Base-by-base conservation (phyloP, 108 stramenopile genomes). In the Fragilaria crotonensis region DNA sequence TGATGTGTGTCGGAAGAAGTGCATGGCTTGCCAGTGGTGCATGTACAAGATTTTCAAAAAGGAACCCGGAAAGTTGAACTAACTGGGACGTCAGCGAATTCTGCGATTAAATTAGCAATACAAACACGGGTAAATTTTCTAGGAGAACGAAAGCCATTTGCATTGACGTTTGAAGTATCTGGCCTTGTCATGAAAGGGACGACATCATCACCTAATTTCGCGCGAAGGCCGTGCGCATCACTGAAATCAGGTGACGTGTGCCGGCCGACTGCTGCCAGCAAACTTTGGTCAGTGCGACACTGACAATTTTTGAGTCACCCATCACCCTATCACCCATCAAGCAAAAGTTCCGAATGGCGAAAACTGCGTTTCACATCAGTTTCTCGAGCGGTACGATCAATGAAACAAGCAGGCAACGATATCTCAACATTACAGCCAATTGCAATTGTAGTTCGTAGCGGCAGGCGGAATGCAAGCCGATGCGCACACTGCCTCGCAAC, bases 171-270 rank as follows among this genome's bases (percentile, higher is more conserved):
- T n/a, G 36, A 41, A 41, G 11, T 14, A 41, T 41, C 36, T 11
- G 36, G 36, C 14, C 36, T 41, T 41, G 36, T 41, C 36, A 41
- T 41, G 36, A 11, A 14, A 41, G 14, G 11, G 36, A 11, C 36
- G 36, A 41, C 36, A 41, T 41, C 36, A 41, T 60, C 51, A n/a
- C 44, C 71, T 21, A 54, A 66, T 23, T 52, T 63, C 30, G 65
- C 71, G 57, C 81, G 80, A 25, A 72, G 88, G n/a, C n/a, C n/a
- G n/a, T n/a, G n/a, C 45, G 62, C 47, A 69, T 71, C 14, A 63
- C 48, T 30, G 71, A 65, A 61, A 64, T 72, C 44, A 50, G 14
- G 36, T 41, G 36, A 41, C 36, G 36, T 41, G 7, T 41, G 7
- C 14, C 36, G 14, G 14, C 14, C 36, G 11, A 41, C 36, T 41